phyloP scores from a whole-genome alignment of 1,139 yeast genomes.

The Scheffersomyces quercinus region DNA sequence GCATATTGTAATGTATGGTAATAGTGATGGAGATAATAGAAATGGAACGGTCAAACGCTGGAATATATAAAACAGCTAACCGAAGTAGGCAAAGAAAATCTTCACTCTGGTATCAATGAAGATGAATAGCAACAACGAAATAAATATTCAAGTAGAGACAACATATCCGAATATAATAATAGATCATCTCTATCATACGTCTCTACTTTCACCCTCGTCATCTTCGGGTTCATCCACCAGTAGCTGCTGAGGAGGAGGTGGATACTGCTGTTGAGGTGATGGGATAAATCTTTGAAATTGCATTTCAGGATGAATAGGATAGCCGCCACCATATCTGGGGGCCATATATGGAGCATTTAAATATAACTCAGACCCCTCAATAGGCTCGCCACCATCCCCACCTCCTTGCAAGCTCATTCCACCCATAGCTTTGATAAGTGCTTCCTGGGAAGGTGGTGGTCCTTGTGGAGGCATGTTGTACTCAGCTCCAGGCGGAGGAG shows the following conservation, averaged over 20 bases:
- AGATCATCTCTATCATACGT: neutral
- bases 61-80: too few species aligned
- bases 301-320: constrained; percentile 9
- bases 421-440: constrained; percentile 9
- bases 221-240: neutral
- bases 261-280: constrained; percentile 2
- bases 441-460: constrained; percentile 8
- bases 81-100: too few species aligned
- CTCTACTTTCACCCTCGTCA: neutral
- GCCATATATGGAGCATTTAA: constrained; percentile 9
- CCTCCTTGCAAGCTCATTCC: constrained; percentile 6
- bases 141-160: neutral
- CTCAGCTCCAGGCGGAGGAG: constrained; percentile 13
- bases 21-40: neutral
- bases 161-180: neutral
- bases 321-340: constrained; percentile 9
- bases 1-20: too few species aligned
- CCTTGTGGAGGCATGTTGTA: constrained; percentile 2
- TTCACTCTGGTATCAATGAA: neutral
- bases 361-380: constrained; percentile 3
- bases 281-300: constrained; percentile 10
- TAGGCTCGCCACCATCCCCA: constrained; percentile 4
- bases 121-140: neutral
- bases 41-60: neutral
- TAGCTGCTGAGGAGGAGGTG: neutral